Evolutionary conservation across 2,329 filamentous ascomycete genomes (phyloP).

Genomic region (Beauveria medogensis): DNA sequence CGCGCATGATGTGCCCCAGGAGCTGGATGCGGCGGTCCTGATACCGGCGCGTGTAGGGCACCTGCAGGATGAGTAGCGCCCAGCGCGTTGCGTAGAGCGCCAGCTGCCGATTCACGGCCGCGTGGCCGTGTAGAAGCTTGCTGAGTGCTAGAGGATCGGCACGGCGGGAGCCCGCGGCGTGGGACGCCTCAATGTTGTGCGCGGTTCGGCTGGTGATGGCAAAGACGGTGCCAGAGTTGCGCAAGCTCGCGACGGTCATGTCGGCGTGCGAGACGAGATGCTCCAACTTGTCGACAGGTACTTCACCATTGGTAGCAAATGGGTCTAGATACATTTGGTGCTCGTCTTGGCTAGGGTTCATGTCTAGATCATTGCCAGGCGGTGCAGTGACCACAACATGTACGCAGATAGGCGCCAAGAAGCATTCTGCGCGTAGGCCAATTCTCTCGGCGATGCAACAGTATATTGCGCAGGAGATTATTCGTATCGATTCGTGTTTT

Average conservation of each 20-base stretch:
- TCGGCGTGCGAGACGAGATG: conserved; percentile 45
- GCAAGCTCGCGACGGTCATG: conserved; percentile 39
- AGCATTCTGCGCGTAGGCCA: conserved; percentile 68
- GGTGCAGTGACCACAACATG: conserved; percentile 67
- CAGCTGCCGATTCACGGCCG: conserved; percentile 38
- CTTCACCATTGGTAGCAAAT: conserved; percentile 62
- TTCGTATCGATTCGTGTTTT: conserved; percentile 71
- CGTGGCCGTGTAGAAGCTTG: conserved; percentile 28
- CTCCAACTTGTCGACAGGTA: conserved; percentile 51
- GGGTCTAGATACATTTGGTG: conserved; percentile 74
- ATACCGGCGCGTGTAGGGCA: conserved; percentile 40
- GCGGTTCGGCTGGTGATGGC: conserved; percentile 64
- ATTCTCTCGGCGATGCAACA: conserved; percentile 69
- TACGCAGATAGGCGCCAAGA: conserved; percentile 77
- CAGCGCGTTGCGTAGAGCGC: conserved; percentile 68
- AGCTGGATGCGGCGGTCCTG: conserved; percentile 58
- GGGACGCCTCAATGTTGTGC: conserved; percentile 62
- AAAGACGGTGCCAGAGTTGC: conserved; percentile 55
- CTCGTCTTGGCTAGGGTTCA: conserved; percentile 29
- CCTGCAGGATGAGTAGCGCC: conserved; percentile 53
- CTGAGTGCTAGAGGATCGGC: conserved; percentile 21
- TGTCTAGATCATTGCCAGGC: conserved; percentile 53
- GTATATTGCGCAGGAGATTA: conserved; percentile 82
- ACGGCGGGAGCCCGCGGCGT: conserved; percentile 21
- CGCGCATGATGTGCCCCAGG: conserved; percentile 27